phyloP scores from a whole-genome alignment of 805 yeast species.

The Teunomyces barrocoloradensis region DNA sequence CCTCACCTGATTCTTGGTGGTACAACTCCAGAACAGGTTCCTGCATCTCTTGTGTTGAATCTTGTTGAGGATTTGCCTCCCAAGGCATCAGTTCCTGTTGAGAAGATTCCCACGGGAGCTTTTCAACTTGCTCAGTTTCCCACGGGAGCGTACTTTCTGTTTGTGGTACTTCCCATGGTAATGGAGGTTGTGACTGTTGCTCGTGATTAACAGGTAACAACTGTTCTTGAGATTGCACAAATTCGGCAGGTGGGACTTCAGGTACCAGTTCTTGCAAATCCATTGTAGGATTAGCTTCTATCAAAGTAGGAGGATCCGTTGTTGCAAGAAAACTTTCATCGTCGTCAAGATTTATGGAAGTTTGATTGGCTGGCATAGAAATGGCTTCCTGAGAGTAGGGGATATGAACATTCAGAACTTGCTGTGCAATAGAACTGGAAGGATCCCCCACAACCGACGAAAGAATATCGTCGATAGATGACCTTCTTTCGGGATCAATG shows the following conservation, averaged over 20 bases:
- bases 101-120: constrained; percentile 7
- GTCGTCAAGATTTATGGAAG: not conserved
- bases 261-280: constrained; percentile 17
- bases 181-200: not conserved
- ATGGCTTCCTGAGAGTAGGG: not conserved
- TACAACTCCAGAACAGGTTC: not conserved
- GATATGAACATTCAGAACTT: not conserved
- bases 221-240: constrained; percentile 11
- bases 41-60: not conserved
- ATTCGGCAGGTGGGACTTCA: constrained; percentile 1
- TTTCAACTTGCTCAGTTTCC: constrained; percentile 1
- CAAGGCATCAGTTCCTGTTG: constrained; percentile 4
- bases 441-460: constrained; percentile 5
- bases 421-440: not conserved
- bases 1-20: not conserved
- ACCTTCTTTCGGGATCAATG: not conserved
- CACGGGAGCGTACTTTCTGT: constrained; percentile 5
- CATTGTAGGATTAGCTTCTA: constrained; percentile 13
- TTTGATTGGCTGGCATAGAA: not conserved
- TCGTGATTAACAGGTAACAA: constrained; percentile 7
- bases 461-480: constrained; percentile 7
- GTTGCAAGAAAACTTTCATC: not conserved
- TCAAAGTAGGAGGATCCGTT: constrained; percentile 12
- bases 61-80: constrained; percentile 1
- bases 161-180: not conserved